Evolutionary conservation across 2,329 filamentous ascomycete genomes (phyloP).

Genomic region (Colletotrichum salicis): DNA sequence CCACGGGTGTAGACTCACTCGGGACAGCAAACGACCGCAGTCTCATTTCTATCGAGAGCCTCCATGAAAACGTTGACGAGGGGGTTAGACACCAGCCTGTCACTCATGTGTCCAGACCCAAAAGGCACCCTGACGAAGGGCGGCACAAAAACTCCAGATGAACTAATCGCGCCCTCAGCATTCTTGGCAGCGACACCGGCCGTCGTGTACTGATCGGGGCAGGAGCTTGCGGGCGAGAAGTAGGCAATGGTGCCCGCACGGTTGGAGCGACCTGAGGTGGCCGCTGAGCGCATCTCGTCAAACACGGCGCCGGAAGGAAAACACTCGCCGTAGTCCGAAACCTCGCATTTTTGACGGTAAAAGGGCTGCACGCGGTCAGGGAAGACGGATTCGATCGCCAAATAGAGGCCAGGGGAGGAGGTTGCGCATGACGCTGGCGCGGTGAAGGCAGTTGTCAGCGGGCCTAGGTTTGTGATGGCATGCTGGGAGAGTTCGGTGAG

Average conservation of each 20-base stretch:
- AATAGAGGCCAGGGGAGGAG: constrained; percentile 9
- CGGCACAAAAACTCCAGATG: constrained; percentile 13
- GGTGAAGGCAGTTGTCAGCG: constrained; percentile 44
- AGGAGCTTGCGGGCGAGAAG: constrained; percentile 40
- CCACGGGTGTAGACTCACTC: neutral
- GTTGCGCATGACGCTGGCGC: constrained; percentile 40
- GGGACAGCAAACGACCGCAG: constrained; percentile 15
- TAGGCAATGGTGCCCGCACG: constrained; percentile 30
- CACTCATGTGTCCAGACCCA: neutral
- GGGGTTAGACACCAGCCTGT: neutral
- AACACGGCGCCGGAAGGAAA: constrained; percentile 36
- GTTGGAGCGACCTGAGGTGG: neutral
- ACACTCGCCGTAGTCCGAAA: constrained; percentile 34
- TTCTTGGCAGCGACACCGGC: constrained; percentile 33
- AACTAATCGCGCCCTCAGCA: constrained; percentile 5
- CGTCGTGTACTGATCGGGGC: constrained; percentile 41
- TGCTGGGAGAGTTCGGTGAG: constrained; percentile 35
- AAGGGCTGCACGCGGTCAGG: neutral
- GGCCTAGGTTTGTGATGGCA: constrained; percentile 43
- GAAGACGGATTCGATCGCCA: neutral
- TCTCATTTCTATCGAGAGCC: constrained; percentile 1
- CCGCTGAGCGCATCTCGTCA: constrained; percentile 16
- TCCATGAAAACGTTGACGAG: constrained; percentile 20
- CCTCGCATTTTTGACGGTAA: constrained; percentile 20
- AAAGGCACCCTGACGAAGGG: neutral